Evolutionary conservation across 139 green algal species (phyloP).

Genomic region (Coelastrella sp.): DNA sequence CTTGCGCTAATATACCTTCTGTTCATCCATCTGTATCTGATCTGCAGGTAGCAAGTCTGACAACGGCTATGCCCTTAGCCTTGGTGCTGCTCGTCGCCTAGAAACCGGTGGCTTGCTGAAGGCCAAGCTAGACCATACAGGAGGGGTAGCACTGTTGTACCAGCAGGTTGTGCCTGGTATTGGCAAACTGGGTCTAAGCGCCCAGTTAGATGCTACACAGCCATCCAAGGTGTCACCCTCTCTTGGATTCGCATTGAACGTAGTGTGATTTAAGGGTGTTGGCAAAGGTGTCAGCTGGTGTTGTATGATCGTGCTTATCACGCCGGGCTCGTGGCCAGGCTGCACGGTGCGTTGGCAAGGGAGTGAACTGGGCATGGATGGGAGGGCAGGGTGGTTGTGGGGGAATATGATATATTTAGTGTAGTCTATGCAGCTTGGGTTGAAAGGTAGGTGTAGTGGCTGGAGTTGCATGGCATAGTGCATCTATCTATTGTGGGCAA

Average conservation of each 20-base stretch:
- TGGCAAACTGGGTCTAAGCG: conserved; percentile 13
- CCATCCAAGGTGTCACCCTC: conserved; percentile 5
- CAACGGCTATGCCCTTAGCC: neutral
- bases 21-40: neutral
- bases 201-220: neutral
- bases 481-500: no score
- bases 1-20: no score
- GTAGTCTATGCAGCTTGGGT: no score
- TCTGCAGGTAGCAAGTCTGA: conserved; percentile 3
- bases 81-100: conserved; percentile 30
- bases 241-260: neutral
- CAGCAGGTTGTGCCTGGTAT: conserved; percentile 12
- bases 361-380: no score
- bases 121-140: neutral
- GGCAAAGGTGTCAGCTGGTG: no score
- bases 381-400: no score
- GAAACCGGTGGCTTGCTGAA: conserved; percentile 24
- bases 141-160: conserved; percentile 20
- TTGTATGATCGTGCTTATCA: no score
- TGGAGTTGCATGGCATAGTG: no score
- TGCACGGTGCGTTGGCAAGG: no score
- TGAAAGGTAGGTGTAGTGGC: no score
- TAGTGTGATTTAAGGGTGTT: neutral
- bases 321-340: no score
- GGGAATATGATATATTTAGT: no score